Conservation (phyloP, 257 asterid species). For the Ocimum tenuiflorum region DNA sequence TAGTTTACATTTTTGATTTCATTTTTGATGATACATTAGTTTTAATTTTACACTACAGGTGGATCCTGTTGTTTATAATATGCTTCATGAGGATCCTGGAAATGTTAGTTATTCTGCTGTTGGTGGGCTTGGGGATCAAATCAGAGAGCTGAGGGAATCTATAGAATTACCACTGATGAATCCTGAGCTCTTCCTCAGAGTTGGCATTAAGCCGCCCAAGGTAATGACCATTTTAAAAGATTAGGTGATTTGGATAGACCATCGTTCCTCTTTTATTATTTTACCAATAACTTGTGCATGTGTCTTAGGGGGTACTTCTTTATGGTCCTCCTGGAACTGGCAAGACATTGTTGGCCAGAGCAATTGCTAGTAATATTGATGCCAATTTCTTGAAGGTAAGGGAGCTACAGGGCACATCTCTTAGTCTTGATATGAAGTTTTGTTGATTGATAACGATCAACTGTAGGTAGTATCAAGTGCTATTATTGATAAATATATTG, state of each 20-base stretch:
- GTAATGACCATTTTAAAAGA: constrained; percentile 26
- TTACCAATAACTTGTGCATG: constrained; percentile 1
- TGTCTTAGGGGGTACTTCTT: constrained; percentile 85
- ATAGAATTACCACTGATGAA: constrained; percentile 87
- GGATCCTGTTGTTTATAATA: constrained; percentile 87
- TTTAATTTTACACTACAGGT: constrained; percentile 45
- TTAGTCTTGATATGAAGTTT: constrained; percentile 3
- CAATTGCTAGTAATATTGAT: constrained; percentile 92
- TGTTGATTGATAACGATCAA: not conserved
- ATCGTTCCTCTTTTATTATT: not conserved
- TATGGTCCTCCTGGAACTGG: constrained; percentile 99
- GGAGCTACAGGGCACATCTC: constrained; percentile 29
- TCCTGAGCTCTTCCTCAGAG: constrained; percentile 88
- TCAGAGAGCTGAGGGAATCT: constrained; percentile 91
- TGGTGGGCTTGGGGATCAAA: constrained; percentile 92
- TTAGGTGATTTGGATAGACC: not conserved
- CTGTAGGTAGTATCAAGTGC: constrained; percentile 92
- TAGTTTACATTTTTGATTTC: not conserved
- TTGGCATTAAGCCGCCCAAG: constrained; percentile 97
- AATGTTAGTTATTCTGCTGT: constrained; percentile 93
- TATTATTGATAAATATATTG: constrained; percentile 84
- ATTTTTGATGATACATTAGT: not conserved
- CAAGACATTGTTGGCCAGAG: constrained; percentile 91
- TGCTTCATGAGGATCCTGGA: constrained; percentile 99
- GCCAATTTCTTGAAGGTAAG: constrained; percentile 87